phyloP scores from a whole-genome alignment of 2,329 filamentous ascomycete genomes.

The Trichoderma lentiforme region DNA sequence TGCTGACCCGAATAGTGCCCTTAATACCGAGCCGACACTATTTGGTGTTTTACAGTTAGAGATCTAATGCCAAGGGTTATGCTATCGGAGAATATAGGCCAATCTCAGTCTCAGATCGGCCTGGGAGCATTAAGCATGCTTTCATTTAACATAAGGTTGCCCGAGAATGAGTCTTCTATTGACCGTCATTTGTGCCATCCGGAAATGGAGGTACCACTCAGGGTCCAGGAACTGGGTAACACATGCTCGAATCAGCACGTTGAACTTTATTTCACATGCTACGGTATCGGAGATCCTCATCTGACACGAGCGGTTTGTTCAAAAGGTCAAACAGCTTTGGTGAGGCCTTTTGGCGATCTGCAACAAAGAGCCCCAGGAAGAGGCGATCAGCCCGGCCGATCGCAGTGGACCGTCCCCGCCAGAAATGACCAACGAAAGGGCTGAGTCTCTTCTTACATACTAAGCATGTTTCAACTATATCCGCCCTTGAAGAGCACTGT shows the following conservation, averaged over 20 bases:
- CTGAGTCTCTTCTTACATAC: not conserved
- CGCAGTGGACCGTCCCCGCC: not conserved
- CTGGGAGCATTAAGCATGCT: not conserved
- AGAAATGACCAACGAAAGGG: not conserved
- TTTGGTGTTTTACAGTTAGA: not conserved
- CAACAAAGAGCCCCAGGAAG: slow-evolving; percentile 1
- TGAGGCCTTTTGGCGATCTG: slow-evolving; percentile 15
- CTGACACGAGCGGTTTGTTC: slow-evolving; percentile 2
- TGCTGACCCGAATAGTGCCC: not conserved
- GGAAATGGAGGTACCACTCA: not conserved
- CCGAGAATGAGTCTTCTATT: not conserved
- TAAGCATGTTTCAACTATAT: not conserved
- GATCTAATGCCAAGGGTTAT: not conserved
- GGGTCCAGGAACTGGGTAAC: not conserved
- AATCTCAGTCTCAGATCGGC: not conserved
- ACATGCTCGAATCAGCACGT: not conserved
- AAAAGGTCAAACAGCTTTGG: not conserved
- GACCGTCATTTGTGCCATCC: not conserved
- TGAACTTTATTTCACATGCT: not conserved
- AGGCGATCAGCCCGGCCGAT: slow-evolving; percentile 13
- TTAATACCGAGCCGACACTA: not conserved
- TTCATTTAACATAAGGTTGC: not conserved
- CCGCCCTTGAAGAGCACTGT: not conserved
- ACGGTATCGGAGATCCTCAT: not conserved
- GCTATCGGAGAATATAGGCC: not conserved